phyloP scores from a whole-genome alignment of 176 grass and related monocot species.

The Pontederia paniculata region DNA sequence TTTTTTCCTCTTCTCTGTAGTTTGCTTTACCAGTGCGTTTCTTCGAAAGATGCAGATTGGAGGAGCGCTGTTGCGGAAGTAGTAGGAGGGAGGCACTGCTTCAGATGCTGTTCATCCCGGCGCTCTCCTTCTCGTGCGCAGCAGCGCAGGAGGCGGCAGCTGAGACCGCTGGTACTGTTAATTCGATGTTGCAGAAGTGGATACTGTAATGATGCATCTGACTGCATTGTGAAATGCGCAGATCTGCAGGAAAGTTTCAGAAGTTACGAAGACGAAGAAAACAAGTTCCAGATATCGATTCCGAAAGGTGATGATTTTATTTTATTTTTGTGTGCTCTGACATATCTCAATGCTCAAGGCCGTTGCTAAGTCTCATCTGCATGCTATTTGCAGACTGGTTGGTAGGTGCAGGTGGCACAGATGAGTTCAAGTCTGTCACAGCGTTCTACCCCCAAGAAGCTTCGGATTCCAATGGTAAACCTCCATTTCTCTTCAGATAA shows the following conservation, averaged over 20 bases:
- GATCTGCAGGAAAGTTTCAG: slow-evolving; percentile 48
- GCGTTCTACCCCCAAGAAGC: slow-evolving; percentile 68
- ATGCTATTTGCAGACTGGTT: slow-evolving; percentile 46
- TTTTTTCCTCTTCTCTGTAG: not conserved
- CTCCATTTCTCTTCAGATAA: not conserved
- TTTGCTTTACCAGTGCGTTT: not conserved
- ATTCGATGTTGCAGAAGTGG: not conserved
- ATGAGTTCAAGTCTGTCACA: slow-evolving; percentile 58
- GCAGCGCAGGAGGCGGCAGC: slow-evolving; percentile 30
- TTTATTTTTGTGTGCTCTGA: not conserved
- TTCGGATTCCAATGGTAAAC: slow-evolving; percentile 55
- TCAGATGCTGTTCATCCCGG: slow-evolving; percentile 30
- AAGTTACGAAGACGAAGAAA: slow-evolving; percentile 53
- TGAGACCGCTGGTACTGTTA: slow-evolving; percentile 19
- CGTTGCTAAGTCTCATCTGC: not conserved
- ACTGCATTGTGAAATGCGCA: slow-evolving; percentile 5
- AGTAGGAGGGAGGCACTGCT: slow-evolving; percentile 52
- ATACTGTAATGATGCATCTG: not conserved
- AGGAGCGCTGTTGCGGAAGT: not conserved
- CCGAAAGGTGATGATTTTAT: slow-evolving; percentile 40
- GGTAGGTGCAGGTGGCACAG: slow-evolving; percentile 42
- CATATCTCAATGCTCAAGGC: not conserved
- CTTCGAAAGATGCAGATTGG: not conserved
- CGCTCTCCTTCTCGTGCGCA: slow-evolving; percentile 14
- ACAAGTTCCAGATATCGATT: slow-evolving; percentile 60